These are phyloP conservation scores for Alternaria metachromatica DNA, from an alignment of 2,329 filamentous ascomycete genomes.

Conservation along the genomic window DNA sequence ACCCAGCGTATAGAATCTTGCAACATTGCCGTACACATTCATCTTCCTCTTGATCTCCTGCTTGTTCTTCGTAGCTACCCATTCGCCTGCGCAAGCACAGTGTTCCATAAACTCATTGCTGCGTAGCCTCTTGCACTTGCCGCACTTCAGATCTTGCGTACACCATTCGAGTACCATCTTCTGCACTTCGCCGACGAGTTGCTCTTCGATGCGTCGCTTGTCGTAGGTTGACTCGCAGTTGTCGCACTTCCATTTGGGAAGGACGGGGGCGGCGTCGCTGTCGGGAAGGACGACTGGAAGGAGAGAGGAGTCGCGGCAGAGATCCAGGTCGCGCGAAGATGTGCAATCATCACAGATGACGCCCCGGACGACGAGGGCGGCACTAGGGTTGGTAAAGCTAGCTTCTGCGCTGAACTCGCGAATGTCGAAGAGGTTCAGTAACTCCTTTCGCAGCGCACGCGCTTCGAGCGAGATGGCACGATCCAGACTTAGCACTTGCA, in stretches of 20 bases:
- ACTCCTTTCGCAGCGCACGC: conserved; percentile 83
- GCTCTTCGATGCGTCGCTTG: conserved; percentile 82
- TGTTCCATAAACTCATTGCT: conserved; percentile 97
- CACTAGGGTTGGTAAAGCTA: conserved; percentile 85
- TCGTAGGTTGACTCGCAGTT: conserved; percentile 80
- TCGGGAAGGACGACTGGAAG: conserved; percentile 60
- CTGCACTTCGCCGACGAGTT: conserved; percentile 78
- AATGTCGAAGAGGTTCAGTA: conserved; percentile 89
- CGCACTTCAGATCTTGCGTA: conserved; percentile 89
- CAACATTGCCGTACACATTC: conserved; percentile 75
- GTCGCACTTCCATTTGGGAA: conserved; percentile 75
- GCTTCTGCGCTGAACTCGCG: conserved; percentile 90
- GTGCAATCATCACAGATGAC: conserved; percentile 91
- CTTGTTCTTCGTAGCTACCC: conserved; percentile 74
- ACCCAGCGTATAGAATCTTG: conserved; percentile 77
- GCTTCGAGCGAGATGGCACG: conserved; percentile 90
- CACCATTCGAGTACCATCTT: conserved; percentile 79
- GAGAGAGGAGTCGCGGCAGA: conserved; percentile 88
- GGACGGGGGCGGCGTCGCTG: conserved; percentile 50
- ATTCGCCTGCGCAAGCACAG: conserved; percentile 88
- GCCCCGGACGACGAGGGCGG: conserved; percentile 74
- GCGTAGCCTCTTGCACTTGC: conserved; percentile 69
- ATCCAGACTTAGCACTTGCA: conserved; percentile 90
- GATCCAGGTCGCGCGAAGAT: conserved; percentile 83
- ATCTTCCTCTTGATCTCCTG: conserved; percentile 71